Conservation (phyloP, 2,329 filamentous ascomycete species). For the Diaporthe longicolla region DNA sequence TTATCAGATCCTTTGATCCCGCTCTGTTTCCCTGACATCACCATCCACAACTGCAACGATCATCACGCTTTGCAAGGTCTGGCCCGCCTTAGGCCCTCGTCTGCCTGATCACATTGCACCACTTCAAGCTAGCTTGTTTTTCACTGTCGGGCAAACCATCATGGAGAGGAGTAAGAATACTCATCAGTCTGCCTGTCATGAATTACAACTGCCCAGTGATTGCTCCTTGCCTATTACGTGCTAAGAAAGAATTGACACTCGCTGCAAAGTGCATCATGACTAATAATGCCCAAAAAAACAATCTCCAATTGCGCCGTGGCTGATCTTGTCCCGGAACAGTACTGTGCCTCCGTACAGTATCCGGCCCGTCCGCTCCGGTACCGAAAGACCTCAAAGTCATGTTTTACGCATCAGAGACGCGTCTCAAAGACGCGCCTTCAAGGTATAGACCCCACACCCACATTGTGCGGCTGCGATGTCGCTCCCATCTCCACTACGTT, state of each 20-base stretch:
- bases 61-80: constrained; percentile 32
- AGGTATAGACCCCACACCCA: constrained; percentile 2
- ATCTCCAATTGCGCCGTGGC: not conserved
- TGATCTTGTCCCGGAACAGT: not conserved
- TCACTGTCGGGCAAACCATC: not conserved
- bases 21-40: constrained; percentile 34
- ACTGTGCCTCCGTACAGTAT: constrained; percentile 16
- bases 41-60: constrained; percentile 16
- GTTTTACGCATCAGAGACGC: constrained; percentile 29
- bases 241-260: not conserved
- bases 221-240: not conserved
- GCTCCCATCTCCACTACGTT: not conserved
- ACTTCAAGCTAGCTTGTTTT: not conserved
- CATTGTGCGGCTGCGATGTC: constrained; percentile 30
- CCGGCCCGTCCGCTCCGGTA: constrained; percentile 28
- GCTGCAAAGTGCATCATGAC: not conserved
- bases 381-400: constrained; percentile 33
- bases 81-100: constrained; percentile 13
- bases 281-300: not conserved
- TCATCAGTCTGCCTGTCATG: not conserved
- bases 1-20: constrained; percentile 38
- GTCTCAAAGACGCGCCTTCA: constrained; percentile 23
- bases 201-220: not conserved
- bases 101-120: constrained; percentile 7
- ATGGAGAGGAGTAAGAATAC: not conserved